Evolutionary conservation across 177 flowering plant species (phyloP).

Genomic region (Tripterygium wilfordii): DNA sequence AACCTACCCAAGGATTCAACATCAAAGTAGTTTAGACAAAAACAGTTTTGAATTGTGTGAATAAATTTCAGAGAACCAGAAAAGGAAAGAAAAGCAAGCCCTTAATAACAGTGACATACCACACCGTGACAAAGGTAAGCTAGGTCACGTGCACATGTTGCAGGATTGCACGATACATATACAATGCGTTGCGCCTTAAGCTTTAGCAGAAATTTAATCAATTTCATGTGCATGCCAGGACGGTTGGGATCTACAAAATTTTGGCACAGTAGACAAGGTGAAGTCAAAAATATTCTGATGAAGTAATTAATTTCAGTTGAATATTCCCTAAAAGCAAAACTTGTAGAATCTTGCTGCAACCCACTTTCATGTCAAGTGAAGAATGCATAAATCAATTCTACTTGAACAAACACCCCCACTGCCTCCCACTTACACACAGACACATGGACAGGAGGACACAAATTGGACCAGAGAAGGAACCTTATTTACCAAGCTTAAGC

Average conservation of each 20-base stretch:
- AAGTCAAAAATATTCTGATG: too few relatives aligned
- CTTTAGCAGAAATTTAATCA: constrained; percentile 77
- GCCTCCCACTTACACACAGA: too few relatives aligned
- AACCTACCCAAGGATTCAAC: constrained; percentile 35
- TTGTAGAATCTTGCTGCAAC: too few relatives aligned
- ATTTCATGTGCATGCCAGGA: constrained; percentile 96
- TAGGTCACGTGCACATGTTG: constrained; percentile 97
- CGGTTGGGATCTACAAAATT: constrained; percentile 91
- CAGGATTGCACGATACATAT: constrained; percentile 96
- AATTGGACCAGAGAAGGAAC: too few relatives aligned
- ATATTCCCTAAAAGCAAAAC: too few relatives aligned
- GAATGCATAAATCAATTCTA: too few relatives aligned
- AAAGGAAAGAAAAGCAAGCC: constrained; percentile 3
- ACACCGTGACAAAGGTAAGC: constrained; percentile 91
- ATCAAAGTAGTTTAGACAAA: constrained; percentile 7
- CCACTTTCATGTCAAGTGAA: too few relatives aligned
- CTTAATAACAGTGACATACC: constrained; percentile 45
- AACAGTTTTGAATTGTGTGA: neutral
- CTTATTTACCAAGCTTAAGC: too few relatives aligned
- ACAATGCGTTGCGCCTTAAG: constrained; percentile 65
- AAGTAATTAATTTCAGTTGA: too few relatives aligned
- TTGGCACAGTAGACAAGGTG: neutral
- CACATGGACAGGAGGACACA: too few relatives aligned
- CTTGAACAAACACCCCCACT: too few relatives aligned
- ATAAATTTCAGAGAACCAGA: too few relatives aligned